Conservation (phyloP, 768 basidiomycete species). For the Mycena filopes region DNA sequence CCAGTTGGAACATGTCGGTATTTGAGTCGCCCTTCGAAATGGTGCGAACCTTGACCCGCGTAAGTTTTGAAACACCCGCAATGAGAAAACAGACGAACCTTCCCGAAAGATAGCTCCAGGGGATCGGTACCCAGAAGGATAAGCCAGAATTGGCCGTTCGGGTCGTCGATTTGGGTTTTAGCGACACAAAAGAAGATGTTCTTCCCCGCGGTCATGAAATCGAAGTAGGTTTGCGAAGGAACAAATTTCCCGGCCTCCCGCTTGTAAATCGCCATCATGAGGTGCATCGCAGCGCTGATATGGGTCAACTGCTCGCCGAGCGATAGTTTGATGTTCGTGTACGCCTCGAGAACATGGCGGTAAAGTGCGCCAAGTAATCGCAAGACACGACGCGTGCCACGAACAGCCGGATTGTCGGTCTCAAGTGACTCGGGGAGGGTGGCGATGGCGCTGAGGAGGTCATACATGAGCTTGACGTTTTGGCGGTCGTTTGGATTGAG, state of each 20-base stretch:
- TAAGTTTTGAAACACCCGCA: too few species aligned
- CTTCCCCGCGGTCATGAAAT: slow-evolving; percentile 33
- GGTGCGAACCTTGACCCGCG: slow-evolving; percentile 1
- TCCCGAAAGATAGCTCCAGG: background rate
- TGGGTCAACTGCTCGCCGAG: slow-evolving; percentile 3
- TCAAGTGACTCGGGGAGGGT: background rate
- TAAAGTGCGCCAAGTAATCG: background rate
- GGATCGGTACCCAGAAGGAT: slow-evolving; percentile 1
- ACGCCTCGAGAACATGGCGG: slow-evolving; percentile 15
- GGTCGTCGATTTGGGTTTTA: slow-evolving; percentile 32
- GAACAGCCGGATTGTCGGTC: background rate
- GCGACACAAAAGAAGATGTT: slow-evolving; percentile 37
- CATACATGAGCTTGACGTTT: slow-evolving; percentile 13
- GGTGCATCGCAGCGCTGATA: slow-evolving; percentile 7
- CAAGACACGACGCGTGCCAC: slow-evolving; percentile 4
- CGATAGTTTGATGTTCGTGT: slow-evolving; percentile 6
- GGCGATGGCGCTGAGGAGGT: slow-evolving; percentile 11
- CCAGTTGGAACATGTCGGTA: slow-evolving; percentile 5
- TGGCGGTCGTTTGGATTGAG: slow-evolving; percentile 5
- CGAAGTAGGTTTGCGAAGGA: too few species aligned
- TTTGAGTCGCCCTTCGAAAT: background rate
- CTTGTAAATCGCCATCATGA: slow-evolving; percentile 5
- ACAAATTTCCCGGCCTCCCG: slow-evolving; percentile 22
- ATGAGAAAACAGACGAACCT: too few species aligned
- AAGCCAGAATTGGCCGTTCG: slow-evolving; percentile 7